A percentile compares a stretch with the other conserved stretches of the same genome.
Conservation (phyloP, 1,284 basidiomycete genomes). For the Sporisorium iseilematis-ciliati region DNA sequence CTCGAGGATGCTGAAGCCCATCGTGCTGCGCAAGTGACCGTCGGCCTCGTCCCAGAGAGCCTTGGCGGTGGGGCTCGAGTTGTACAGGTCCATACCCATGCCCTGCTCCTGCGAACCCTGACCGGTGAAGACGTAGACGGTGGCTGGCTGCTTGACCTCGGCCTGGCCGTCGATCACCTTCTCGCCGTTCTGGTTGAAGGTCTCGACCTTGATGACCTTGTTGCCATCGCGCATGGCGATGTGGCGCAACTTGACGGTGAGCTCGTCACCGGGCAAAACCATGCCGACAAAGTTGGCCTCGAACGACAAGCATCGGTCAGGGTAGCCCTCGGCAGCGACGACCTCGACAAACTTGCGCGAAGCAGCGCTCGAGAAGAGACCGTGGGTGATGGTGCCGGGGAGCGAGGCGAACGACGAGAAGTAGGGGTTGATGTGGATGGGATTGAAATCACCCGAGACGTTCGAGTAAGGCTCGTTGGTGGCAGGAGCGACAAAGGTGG, state of each 20-base stretch:
- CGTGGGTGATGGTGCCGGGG: conserved; percentile 96
- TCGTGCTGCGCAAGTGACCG: conserved; percentile 89
- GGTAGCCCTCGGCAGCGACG: conserved; percentile 90
- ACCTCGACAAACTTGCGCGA: conserved; percentile 93
- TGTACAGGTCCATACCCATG: conserved; percentile 99
- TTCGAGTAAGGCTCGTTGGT: conserved; percentile 95
- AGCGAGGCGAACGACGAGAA: conserved; percentile 93
- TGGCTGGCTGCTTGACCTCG: conserved; percentile 84
- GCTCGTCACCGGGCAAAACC: conserved; percentile 92
- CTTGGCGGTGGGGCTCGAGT: conserved; percentile 88
- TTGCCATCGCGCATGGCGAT: conserved; percentile 62
- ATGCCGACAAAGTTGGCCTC: conserved; percentile 84
- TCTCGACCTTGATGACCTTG: conserved; percentile 90
- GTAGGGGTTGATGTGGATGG: conserved; percentile 99
- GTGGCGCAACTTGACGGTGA: conserved; percentile 81
- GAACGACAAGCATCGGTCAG: conserved; percentile 76
- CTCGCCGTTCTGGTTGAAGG: conserved; percentile 85
- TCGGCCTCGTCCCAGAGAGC: conserved; percentile 98
- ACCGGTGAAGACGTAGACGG: conserved; percentile 97
- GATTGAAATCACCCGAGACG: conserved; percentile 95
- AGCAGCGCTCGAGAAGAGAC: conserved; percentile 95
- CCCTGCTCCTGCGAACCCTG: conserved; percentile 98
- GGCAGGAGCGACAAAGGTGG: conserved; percentile 72
- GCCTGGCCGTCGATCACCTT: conserved; percentile 92
- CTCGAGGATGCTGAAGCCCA: conserved; percentile 95